phyloP scores from a whole-genome alignment of 169 alveolate species.

The Babesia microti region DNA sequence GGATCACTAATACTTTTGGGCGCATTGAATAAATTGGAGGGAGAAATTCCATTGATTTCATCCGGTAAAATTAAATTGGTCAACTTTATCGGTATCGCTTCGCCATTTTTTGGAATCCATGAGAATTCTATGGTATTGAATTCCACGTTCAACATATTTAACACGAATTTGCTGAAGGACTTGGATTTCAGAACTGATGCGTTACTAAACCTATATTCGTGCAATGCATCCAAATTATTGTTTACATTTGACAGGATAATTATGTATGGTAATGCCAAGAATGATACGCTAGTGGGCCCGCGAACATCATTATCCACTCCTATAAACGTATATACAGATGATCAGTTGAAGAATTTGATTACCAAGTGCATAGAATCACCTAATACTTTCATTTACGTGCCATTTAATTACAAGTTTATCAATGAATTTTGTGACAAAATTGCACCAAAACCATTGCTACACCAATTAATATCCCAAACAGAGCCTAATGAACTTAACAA shows the following conservation, averaged over 20 bases:
- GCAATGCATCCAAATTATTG: slow-evolving; percentile 30
- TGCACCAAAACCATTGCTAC: too few species aligned
- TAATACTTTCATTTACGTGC: too few species aligned
- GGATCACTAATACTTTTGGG: slow-evolving; percentile 58
- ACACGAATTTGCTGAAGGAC: slow-evolving; percentile 51
- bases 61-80: slow-evolving; percentile 42
- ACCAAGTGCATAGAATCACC: too few species aligned
- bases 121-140: slow-evolving; percentile 47
- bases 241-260: slow-evolving; percentile 42
- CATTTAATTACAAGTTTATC: too few species aligned
- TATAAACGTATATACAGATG: too few species aligned
- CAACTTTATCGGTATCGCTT: slow-evolving; percentile 53
- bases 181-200: slow-evolving; percentile 49
- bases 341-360: too few species aligned
- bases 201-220: slow-evolving; percentile 34
- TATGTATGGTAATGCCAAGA: slow-evolving; percentile 56
- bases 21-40: slow-evolving; percentile 17
- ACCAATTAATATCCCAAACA: too few species aligned
- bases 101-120: slow-evolving; percentile 60
- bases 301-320: too few species aligned
- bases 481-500: too few species aligned
- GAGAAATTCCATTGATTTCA: too few species aligned
- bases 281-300: slow-evolving; percentile 61
- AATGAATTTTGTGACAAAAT: too few species aligned
- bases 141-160: slow-evolving; percentile 28